Conservation (phyloP, 163 green algal genomes). For the Prototheca stagnorum region DNA sequence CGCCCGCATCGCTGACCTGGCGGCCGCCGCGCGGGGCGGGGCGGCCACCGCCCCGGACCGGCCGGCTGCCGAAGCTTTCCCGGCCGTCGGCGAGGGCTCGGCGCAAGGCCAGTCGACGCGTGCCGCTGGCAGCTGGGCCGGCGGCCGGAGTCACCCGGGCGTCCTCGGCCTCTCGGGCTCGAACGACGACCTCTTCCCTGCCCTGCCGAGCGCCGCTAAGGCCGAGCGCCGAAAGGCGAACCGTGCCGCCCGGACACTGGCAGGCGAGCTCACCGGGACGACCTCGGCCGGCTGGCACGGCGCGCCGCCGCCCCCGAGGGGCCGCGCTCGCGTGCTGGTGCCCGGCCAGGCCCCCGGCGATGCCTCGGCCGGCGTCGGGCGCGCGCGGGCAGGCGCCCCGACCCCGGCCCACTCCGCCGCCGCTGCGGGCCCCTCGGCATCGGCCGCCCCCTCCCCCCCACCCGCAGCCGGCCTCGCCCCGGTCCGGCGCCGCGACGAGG, state of each 20-base stretch:
- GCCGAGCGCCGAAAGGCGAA: no score
- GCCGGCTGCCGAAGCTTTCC: neutral
- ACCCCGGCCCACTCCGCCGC: neutral
- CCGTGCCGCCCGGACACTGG: no score
- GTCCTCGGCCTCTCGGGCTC: no score
- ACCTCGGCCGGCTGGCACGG: no score
- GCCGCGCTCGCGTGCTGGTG: no score
- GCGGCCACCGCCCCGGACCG: slow-evolving; percentile 30
- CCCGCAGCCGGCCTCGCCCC: neutral
- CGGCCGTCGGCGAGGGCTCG: neutral
- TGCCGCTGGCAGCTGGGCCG: slow-evolving; percentile 15
- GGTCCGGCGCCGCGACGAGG: neutral
- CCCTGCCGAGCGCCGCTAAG: no score
- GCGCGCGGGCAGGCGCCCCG: slow-evolving; percentile 2
- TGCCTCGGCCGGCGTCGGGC: no score
- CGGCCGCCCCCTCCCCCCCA: slow-evolving; percentile 6
- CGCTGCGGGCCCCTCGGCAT: neutral
- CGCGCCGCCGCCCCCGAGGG: no score
- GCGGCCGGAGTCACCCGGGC: no score
- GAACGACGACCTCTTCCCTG: no score
- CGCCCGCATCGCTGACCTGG: neutral
- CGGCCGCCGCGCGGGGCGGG: slow-evolving; percentile 6
- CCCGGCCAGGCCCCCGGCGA: no score
- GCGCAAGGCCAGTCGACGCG: slow-evolving; percentile 6
- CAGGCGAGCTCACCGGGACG: no score